Conservation (phyloP, 441 rosid species). For the Aleurites moluccanus region DNA sequence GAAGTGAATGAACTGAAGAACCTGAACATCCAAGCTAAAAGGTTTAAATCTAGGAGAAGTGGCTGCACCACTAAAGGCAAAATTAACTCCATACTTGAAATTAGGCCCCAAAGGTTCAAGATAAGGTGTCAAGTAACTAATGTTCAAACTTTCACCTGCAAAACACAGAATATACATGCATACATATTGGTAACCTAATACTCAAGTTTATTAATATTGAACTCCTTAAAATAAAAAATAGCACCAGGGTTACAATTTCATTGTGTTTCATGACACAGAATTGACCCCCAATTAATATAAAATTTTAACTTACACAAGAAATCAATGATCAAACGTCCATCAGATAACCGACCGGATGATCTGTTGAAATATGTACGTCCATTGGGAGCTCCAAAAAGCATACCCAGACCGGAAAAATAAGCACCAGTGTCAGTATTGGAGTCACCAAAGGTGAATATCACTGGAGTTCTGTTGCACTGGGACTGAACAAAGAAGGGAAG, state of each 20-base stretch:
- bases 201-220: too few species aligned
- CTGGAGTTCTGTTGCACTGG: slow-evolving; percentile 39
- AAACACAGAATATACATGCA: not conserved
- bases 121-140: slow-evolving; percentile 35
- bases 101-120: slow-evolving; percentile 36
- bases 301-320: slow-evolving; percentile 32
- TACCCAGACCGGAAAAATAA: slow-evolving; percentile 29
- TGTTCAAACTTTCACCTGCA: slow-evolving; percentile 37
- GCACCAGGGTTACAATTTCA: not conserved
- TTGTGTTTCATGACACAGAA: not conserved
- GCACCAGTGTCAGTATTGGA: slow-evolving; percentile 71
- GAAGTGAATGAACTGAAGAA: slow-evolving; percentile 37
- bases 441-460: slow-evolving; percentile 61
- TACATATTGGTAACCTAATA: too few species aligned
- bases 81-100: slow-evolving; percentile 40
- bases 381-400: slow-evolving; percentile 28
- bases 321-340: slow-evolving; percentile 40
- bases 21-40: slow-evolving; percentile 35
- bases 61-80: slow-evolving; percentile 37
- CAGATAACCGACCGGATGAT: slow-evolving; percentile 36
- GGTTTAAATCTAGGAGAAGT: slow-evolving; percentile 27
- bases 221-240: too few species aligned
- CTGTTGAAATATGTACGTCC: slow-evolving; percentile 32
- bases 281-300: not conserved
- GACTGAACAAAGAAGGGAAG: slow-evolving; percentile 28